phyloP scores from a whole-genome alignment of 768 basidiomycete species.

The Lactifluus rugatus region DNA sequence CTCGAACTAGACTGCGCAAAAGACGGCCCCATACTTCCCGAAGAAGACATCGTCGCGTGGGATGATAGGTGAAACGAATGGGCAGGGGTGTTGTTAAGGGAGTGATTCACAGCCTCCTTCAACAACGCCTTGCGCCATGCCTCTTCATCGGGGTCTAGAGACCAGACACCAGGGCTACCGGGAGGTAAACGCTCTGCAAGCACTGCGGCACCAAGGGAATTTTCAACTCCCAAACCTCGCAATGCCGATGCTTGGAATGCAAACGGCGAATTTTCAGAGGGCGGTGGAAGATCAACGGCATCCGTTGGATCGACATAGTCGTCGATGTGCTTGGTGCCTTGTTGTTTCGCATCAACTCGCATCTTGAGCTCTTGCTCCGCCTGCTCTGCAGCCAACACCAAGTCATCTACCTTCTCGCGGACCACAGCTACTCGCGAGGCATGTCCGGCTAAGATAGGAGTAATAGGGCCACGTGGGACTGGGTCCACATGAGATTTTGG shows the following conservation, averaged over 20 bases:
- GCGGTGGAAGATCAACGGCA: constrained; percentile 67
- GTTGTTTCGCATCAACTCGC: constrained; percentile 40
- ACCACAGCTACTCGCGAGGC: constrained; percentile 60
- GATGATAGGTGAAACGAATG: constrained; percentile 32
- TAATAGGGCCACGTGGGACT: constrained; percentile 19
- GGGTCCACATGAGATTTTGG: constrained; percentile 20
- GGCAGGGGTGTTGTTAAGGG: constrained; percentile 47
- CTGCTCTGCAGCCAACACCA: constrained; percentile 61
- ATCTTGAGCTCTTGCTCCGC: constrained; percentile 63
- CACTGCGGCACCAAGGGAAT: constrained; percentile 66
- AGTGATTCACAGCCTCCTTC: constrained; percentile 70
- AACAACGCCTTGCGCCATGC: constrained; percentile 71
- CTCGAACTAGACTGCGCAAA: constrained; percentile 11
- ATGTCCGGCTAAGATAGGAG: constrained; percentile 6
- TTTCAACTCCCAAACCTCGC: constrained; percentile 62
- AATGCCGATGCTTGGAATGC: constrained; percentile 66
- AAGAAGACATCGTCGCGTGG: constrained; percentile 8
- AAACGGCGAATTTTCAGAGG: constrained; percentile 59
- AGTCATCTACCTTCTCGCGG: constrained; percentile 68
- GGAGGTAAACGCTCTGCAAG: constrained; percentile 66
- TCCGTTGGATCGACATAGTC: constrained; percentile 78
- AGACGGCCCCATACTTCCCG: constrained; percentile 24
- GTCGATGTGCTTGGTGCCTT: constrained; percentile 34
- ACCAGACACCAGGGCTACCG: constrained; percentile 49
- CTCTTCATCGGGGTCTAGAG: constrained; percentile 46